These are phyloP conservation scores for Petunia axillaris DNA, from an alignment of 257 asterid genomes.

Conservation along the genomic window DNA sequence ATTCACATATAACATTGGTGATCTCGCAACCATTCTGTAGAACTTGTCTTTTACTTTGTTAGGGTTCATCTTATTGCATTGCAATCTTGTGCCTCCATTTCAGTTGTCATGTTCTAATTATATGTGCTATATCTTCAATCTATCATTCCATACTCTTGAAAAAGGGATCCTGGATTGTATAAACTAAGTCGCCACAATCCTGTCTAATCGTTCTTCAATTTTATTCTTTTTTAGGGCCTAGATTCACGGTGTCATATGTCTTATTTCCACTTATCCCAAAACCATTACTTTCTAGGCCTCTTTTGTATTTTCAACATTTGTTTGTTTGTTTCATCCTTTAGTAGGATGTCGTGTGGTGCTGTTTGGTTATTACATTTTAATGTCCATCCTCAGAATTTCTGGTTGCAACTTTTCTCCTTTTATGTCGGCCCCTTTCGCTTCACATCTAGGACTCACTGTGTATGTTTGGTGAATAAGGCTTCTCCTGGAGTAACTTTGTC, in stretches of 20 bases:
- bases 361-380: constrained; percentile 1
- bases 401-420: neutral
- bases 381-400: constrained; percentile 3
- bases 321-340: neutral
- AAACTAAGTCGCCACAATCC: no score
- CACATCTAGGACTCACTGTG: neutral
- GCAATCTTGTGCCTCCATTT: neutral
- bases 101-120: neutral
- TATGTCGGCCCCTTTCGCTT: neutral
- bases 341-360: neutral
- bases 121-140: neutral
- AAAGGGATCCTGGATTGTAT: no score
- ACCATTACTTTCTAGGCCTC: no score
- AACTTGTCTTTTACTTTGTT: neutral
- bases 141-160: no score
- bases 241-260: no score
- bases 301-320: no score
- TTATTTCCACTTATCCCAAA: no score
- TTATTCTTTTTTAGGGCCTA: no score
- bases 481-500: neutral
- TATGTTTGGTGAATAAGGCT: neutral
- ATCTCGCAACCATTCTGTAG: neutral
- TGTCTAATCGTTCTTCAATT: no score
- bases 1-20: neutral
- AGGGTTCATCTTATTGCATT: neutral